Base-by-base conservation (phyloP, 192 early-diverging fungal species). In the Spizellomyces punctatus region DNA sequence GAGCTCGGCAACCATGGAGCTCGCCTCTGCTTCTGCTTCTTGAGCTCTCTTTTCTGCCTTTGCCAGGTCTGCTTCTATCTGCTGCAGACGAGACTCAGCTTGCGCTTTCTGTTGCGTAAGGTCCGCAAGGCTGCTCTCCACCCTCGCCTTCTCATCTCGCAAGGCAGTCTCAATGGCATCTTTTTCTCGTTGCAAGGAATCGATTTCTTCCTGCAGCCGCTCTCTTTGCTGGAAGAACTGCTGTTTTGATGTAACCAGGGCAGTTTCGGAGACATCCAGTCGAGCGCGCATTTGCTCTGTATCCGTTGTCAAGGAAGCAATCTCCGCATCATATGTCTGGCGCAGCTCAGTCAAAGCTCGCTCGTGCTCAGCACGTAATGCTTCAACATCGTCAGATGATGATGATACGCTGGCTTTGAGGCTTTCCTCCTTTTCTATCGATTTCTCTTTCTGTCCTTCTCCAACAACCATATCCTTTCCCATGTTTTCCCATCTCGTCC, bases 171-270 rank as follows among this genome's bases (percentile, higher is more conserved):
- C 27, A 36, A 36, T 36, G 27, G 27, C 27, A 36, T 36, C 27
- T 36, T 36, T 36, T 36, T 54, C 50, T 54, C 17, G 50, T 19
- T 54, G 50, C 12, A 27, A 17, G 21, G 21, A 5, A 69, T 83
- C 81, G 49, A 84, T 66, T 36, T 63, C 50, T 56, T 85, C 83
- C 63, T 77, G 74, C 5, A 82, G 64, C 59, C 67, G 68, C 43
- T 85, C 81, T 42, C 73, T 66, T 17, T 82, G 77, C 6, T 36
- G 22, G 58, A 82, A 82, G 67, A 74, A 79, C 68, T 82, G 72
- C 45, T 62, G 62, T 46, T 79, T 79, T 21, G 66, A 61, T 4
- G 58, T 19, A n/a, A 81, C 65, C 8, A 84, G 56, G 45, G 63
- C 56, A 6, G 55, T 43, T 66, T 84, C 82, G 8, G 79, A 59